Conservation (phyloP, 441 rosid genomes). For the Erodium moschatum region DNA sequence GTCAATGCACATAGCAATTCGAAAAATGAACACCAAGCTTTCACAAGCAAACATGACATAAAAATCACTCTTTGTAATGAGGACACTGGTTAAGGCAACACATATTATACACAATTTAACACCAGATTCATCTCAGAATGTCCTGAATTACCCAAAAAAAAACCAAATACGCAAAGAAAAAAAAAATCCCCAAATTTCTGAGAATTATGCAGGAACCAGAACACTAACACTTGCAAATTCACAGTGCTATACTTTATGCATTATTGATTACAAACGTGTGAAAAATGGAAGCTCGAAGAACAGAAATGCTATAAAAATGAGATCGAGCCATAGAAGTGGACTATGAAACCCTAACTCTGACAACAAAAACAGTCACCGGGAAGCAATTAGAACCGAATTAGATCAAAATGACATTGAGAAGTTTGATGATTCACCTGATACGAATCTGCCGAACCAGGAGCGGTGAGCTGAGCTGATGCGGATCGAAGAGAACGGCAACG, state of each 20-base stretch:
- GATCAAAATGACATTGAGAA: background rate
- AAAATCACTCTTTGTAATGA: background rate
- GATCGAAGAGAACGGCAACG: background rate
- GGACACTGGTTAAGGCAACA: background rate
- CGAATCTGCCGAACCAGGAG: background rate
- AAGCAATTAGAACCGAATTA: background rate
- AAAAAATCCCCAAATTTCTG: background rate
- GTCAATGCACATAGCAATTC: background rate
- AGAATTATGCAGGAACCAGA: background rate
- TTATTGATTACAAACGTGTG: background rate
- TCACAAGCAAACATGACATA: background rate
- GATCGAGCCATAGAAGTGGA: background rate
- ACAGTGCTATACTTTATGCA: background rate
- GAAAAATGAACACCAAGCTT: background rate
- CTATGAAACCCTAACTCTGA: background rate
- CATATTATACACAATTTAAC: background rate
- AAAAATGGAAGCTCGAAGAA: background rate
- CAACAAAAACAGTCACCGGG: background rate
- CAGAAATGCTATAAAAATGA: background rate
- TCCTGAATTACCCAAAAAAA: too few species aligned
- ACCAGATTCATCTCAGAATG: background rate
- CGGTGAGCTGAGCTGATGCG: background rate
- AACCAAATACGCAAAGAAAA: background rate
- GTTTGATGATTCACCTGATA: background rate
- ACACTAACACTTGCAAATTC: background rate